Evolutionary conservation across 1,284 basidiomycete genomes (phyloP), one percentile per base, ranked within the genome.

Genomic region (Phaffia rhodozyma): DNA sequence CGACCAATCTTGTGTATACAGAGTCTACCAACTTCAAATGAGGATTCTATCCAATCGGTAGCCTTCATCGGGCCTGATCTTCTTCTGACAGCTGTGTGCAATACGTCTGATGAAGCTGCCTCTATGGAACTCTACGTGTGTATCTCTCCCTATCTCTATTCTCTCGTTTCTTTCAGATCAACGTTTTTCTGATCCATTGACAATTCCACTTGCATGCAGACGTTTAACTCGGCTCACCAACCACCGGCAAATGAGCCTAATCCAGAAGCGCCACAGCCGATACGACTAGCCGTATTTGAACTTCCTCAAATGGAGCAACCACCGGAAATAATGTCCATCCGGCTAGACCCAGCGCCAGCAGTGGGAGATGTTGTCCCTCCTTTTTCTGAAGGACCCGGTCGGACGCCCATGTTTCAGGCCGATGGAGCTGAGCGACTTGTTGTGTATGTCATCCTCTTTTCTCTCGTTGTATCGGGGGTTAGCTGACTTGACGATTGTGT

Each of bases 331-430:
- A 38, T 65, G n/a, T 52, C 51, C 5, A 58, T 65, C 49, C 63
- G 63, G 21, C 55, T 65, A 23, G 63, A 65, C 34, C 63, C 63
- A 29, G 54, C 63, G 20, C 63, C 63, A 30, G 63, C 58, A 4
- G 53, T 55, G 1, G 58, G 58, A 29, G 57, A 58, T 20, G 54
- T 53, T 43, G 58, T 65, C 13, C 63, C 63, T 30, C 63, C 63
- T 2, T 60, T 60, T 49, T 58, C 63, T 7, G 63, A 65, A 59
- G 59, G 63, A 21, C 54, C 55, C 30, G 54, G 57, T 27, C 49
- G 29, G 53, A 34, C 55, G 20, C 34, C 59, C 23, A 59, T 59
- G 58, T 65, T 65, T 43, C 30, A 56, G 20, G 55, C 43, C 5
- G 59, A 61, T 50, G 53, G 53, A 21, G 54, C 43, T 29, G 63